Conservation (phyloP, 345 rosid species). For the Reutealis trisperma region DNA sequence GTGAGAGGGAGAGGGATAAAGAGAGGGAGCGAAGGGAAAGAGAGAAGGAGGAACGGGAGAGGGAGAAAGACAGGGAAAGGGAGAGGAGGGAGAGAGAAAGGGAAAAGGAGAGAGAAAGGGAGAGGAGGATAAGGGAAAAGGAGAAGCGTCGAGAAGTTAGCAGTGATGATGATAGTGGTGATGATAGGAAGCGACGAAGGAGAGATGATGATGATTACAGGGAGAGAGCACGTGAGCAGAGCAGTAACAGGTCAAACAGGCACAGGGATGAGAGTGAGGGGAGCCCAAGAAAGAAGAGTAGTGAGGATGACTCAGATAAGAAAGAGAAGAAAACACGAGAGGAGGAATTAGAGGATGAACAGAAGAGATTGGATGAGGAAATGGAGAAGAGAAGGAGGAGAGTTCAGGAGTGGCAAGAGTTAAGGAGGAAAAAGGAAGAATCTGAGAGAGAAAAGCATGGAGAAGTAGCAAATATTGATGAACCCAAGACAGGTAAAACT, state of each 20-base stretch:
- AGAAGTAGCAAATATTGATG: slow-evolving; percentile 45
- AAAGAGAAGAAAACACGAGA: slow-evolving; percentile 60
- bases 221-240: slow-evolving; percentile 63
- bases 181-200: slow-evolving; percentile 56
- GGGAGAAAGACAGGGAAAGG: slow-evolving; percentile 49
- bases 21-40: slow-evolving; percentile 10
- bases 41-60: slow-evolving; percentile 10
- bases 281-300: slow-evolving; percentile 54
- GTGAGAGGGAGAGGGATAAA: slow-evolving; percentile 18
- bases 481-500: slow-evolving; percentile 62
- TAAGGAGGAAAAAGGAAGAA: slow-evolving; percentile 86
- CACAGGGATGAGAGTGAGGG: slow-evolving; percentile 55
- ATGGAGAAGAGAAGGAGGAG: slow-evolving; percentile 87
- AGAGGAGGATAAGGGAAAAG: slow-evolving; percentile 56
- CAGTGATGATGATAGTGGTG: slow-evolving; percentile 65
- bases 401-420: slow-evolving; percentile 97
- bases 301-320: slow-evolving; percentile 56
- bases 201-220: slow-evolving; percentile 56
- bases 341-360: slow-evolving; percentile 87
- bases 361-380: slow-evolving; percentile 76
- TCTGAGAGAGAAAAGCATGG: slow-evolving; percentile 66
- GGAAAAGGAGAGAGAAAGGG: slow-evolving; percentile 66
- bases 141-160: slow-evolving; percentile 57
- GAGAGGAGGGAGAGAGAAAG: slow-evolving; percentile 46
- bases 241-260: slow-evolving; percentile 55